Percentiles rank a stretch among this genome's conserved stretches.
These are phyloP conservation scores for Ephemerocybe angulata DNA, from an alignment of 768 basidiomycete species.

Conservation along the genomic window DNA sequence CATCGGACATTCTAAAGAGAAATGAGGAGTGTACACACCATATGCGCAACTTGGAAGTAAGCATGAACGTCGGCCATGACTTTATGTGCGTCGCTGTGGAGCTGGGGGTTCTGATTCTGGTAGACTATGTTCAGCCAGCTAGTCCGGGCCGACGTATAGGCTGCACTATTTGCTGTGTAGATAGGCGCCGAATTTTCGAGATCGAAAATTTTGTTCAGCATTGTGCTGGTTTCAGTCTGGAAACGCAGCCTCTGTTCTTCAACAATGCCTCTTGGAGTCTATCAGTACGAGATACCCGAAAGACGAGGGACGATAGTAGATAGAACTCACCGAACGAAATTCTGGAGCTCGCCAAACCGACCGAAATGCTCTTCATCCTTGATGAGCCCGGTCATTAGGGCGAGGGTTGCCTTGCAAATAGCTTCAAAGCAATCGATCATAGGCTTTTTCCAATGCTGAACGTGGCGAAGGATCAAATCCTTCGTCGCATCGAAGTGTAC, in stretches of 20 bases:
- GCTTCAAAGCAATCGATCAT: constrained; percentile 9
- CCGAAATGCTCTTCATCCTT: constrained; percentile 8
- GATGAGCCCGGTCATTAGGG: constrained; percentile 6
- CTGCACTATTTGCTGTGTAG: constrained; percentile 32
- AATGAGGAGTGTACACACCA: constrained; percentile 30
- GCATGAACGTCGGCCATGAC: constrained; percentile 55
- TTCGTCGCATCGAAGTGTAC: constrained; percentile 14
- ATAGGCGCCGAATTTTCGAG: constrained; percentile 36
- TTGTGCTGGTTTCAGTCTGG: not conserved
- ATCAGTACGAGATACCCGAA: not conserved
- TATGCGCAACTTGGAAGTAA: constrained; percentile 53
- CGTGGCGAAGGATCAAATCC: constrained; percentile 10
- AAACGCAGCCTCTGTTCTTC: not conserved
- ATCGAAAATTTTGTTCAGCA: constrained; percentile 29
- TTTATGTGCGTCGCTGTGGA: constrained; percentile 30
- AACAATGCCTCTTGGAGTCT: not conserved
- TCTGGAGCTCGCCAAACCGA: constrained; percentile 2
- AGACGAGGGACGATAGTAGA: not conserved
- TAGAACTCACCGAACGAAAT: constrained; percentile 9
- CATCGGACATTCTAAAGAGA: not conserved
- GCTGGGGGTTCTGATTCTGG: not conserved
- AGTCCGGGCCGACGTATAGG: constrained; percentile 11
- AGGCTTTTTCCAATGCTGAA: constrained; percentile 12
- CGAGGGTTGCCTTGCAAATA: not conserved
- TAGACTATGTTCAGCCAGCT: constrained; percentile 19